Conservation (phyloP, 2,329 filamentous ascomycete species). For the Trichoderma semiorbis region DNA sequence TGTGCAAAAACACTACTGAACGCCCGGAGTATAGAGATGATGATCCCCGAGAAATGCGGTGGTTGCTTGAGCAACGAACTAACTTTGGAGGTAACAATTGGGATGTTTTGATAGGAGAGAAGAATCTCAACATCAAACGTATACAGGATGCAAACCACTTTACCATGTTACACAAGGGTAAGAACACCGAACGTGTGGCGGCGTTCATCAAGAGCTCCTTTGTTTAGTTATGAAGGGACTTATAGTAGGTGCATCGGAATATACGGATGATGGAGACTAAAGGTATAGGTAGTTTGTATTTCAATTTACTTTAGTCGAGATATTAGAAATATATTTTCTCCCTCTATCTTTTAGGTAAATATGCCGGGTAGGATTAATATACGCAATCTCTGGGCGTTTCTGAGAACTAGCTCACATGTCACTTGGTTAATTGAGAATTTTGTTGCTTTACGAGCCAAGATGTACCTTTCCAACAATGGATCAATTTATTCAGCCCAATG, state of each 20-base stretch:
- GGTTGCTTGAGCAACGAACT: slow-evolving; percentile 65
- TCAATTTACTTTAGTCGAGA: background rate
- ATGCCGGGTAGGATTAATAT: background rate
- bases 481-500: background rate
- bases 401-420: background rate
- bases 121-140: slow-evolving; percentile 2
- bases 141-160: slow-evolving; percentile 60
- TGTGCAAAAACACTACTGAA: slow-evolving; percentile 61
- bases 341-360: background rate
- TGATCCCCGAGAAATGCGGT: slow-evolving; percentile 44
- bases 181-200: slow-evolving; percentile 6
- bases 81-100: slow-evolving; percentile 69
- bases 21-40: slow-evolving; percentile 32
- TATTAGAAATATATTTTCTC: background rate
- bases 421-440: background rate
- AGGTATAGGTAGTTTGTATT: background rate
- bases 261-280: background rate
- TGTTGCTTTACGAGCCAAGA: background rate
- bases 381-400: background rate
- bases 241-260: background rate
- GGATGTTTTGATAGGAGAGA: slow-evolving; percentile 60
- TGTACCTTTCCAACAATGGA: background rate
- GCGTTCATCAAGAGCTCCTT: slow-evolving; percentile 5
- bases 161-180: slow-evolving; percentile 58
- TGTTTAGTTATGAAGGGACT: background rate